Percentiles rank a stretch among this genome's conserved stretches.
Conservation (phyloP, 495 filamentous ascomycete genomes). For the Hypoxylon fragiforme region DNA sequence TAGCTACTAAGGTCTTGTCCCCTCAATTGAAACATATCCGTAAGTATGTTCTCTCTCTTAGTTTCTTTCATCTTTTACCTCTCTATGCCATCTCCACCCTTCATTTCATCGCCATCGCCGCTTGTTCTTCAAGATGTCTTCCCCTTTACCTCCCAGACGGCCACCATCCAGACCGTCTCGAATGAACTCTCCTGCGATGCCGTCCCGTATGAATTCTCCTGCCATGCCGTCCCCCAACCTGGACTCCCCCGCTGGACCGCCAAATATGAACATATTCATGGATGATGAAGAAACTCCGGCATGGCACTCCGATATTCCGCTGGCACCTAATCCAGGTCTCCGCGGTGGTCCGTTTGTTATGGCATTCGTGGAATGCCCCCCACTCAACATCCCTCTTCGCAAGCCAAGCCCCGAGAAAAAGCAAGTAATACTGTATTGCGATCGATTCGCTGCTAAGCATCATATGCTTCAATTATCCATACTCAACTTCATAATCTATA, state of each 20-base stretch:
- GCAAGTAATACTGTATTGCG: conserved; percentile 10
- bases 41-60: conserved; percentile 22
- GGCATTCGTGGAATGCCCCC: conserved; percentile 3
- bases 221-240: background rate
- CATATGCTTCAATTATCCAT: no score
- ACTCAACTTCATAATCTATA: background rate
- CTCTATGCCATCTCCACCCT: background rate
- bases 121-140: background rate
- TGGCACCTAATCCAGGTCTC: conserved; percentile 16
- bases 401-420: background rate
- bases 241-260: conserved; percentile 13
- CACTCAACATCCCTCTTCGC: conserved; percentile 2
- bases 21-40: no score
- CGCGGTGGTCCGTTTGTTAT: conserved; percentile 26
- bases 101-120: background rate
- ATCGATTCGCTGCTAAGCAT: no score
- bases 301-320: conserved; percentile 2
- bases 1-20: no score
- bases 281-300: conserved; percentile 1
- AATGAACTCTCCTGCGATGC: background rate
- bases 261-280: conserved; percentile 13
- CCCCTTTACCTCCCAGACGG: no score
- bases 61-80: conserved; percentile 2
- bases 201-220: background rate
- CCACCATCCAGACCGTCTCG: no score